Base-by-base conservation (phyloP, 1,284 basidiomycete genomes). In the Papiliotrema laurentii region DNA sequence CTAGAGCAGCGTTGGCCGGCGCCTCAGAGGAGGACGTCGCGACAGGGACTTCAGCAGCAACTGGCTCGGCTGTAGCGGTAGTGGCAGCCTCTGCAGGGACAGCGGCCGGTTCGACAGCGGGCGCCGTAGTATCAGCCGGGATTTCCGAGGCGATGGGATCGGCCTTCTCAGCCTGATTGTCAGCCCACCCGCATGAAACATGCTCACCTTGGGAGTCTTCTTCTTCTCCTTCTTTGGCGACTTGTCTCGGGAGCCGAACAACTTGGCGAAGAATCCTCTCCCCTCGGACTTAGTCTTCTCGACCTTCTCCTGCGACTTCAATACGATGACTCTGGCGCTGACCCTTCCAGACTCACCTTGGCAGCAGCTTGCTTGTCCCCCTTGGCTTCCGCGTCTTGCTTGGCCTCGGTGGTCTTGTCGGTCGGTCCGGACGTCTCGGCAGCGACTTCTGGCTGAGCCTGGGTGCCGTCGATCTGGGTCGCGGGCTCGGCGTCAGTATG, bases 151-250 rank as follows among this genome's bases (percentile, higher is more conserved):
- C 45, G 26, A 52, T 47, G 7, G 66, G 63, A 38, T 66, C 64
- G 26, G 61, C 53, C 56, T 64, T 61, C 54, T 68, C 66, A 37
- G 55, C 49, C 65, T 67, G 40, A 18, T 34, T 55, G 49, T 47
- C 30, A n/a, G 41, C 13, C 14, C 22, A 40, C 5, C 16, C 30
- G 21, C 40, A 28, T 30, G n/a, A 4, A 3, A n/a, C n/a, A n/a
- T 14, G 43, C 60, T 45, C 27, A 66, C 66, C 63, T 66, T 68
- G 35, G 66, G 64, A 24, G 66, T 68, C 59, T 68, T 68, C 59
- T 68, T 68, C 56, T 63, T 66, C 47, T 61, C 61, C 56, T 64
- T 63, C 56, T 67, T 67, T 43, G 66, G 64, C 35, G 60, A 59
- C 55, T 66, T 68, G 47, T 64, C 59, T 43, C 57, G 61, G 53